Conservation (phyloP, 805 yeast species). For the Yueomyces sp. region DNA sequence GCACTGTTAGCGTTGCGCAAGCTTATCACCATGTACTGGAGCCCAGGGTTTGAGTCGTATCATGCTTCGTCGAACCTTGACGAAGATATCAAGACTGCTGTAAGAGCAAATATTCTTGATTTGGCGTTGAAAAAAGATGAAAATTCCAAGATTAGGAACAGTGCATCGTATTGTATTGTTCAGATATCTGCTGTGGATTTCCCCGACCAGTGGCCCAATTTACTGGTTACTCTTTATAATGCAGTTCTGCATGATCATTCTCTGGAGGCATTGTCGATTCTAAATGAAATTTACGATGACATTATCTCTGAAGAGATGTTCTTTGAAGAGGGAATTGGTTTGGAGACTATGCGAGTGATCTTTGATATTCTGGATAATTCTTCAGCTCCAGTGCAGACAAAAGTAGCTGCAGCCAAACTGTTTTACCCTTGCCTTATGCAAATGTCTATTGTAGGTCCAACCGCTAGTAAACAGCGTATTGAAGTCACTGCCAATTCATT, state of each 20-base stretch:
- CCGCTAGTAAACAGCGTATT: constrained; percentile 8
- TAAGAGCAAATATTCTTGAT: constrained; percentile 38
- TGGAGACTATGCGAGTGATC: constrained; percentile 38
- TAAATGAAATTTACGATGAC: constrained; percentile 75
- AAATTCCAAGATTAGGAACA: constrained; percentile 47
- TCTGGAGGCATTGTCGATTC: constrained; percentile 43
- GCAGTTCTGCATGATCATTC: constrained; percentile 23
- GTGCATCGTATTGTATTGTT: constrained; percentile 62
- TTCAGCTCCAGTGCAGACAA: constrained; percentile 25
- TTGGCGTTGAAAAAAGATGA: constrained; percentile 31
- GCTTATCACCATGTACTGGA: constrained; percentile 65
- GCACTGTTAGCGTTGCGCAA: constrained; percentile 55
- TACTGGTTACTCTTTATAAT: constrained; percentile 37
- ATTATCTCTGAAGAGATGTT: constrained; percentile 77
- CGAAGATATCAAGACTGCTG: constrained; percentile 35
- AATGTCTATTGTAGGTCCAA: constrained; percentile 25
- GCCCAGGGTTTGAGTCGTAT: constrained; percentile 67
- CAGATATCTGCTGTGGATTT: constrained; percentile 82
- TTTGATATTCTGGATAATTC: constrained; percentile 25
- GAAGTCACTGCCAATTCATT: constrained; percentile 6
- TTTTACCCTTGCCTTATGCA: constrained; percentile 41
- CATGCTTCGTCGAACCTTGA: constrained; percentile 45
- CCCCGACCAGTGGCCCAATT: constrained; percentile 91
- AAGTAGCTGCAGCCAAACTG: constrained; percentile 35
- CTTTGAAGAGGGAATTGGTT: constrained; percentile 60